A percentile compares a stretch with the other conserved stretches of the same genome.
These are phyloP conservation scores for Hypericum perforatum DNA, from an alignment of 345 rosid genomes.

Conservation along the genomic window DNA sequence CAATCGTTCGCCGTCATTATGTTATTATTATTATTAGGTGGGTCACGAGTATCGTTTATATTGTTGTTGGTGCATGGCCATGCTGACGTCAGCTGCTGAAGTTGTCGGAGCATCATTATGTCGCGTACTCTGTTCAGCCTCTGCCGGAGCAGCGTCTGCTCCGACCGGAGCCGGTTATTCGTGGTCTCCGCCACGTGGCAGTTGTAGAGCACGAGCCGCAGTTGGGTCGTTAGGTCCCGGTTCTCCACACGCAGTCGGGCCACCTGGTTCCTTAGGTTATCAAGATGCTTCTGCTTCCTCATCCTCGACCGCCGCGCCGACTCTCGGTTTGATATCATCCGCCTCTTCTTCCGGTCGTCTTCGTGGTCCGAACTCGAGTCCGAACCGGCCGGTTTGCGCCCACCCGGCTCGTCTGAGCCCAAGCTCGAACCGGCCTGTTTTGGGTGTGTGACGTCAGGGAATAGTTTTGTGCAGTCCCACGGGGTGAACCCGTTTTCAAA, in stretches of 20 bases:
- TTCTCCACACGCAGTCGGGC: constrained; percentile 56
- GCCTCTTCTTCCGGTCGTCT: constrained; percentile 59
- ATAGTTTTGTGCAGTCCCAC: constrained; percentile 48
- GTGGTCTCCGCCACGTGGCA: constrained; percentile 34
- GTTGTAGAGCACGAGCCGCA: constrained; percentile 36
- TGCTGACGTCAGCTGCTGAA: constrained; percentile 42
- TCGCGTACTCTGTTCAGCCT: constrained; percentile 45
- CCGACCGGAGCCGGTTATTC: constrained; percentile 49
- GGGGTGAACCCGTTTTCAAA: constrained; percentile 44
- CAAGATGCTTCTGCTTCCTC: constrained; percentile 70
- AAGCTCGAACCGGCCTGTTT: constrained; percentile 25
- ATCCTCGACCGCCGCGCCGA: constrained; percentile 79
- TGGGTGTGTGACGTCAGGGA: constrained; percentile 6
- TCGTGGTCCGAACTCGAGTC: neutral
- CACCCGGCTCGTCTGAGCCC: constrained; percentile 14
- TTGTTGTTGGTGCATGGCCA: constrained; percentile 34
- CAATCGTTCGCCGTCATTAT: neutral
- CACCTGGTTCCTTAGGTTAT: constrained; percentile 58
- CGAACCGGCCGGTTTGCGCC: neutral
- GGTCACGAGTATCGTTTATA: constrained; percentile 6
- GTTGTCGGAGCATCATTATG: constrained; percentile 39
- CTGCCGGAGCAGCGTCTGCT: constrained; percentile 38
- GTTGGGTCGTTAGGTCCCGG: constrained; percentile 50
- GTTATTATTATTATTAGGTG: constrained; percentile 19
- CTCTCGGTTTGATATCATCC: constrained; percentile 87